These are phyloP conservation scores for Syzygium aqueum DNA, from an alignment of 345 rosid genomes.

Conservation along the genomic window DNA sequence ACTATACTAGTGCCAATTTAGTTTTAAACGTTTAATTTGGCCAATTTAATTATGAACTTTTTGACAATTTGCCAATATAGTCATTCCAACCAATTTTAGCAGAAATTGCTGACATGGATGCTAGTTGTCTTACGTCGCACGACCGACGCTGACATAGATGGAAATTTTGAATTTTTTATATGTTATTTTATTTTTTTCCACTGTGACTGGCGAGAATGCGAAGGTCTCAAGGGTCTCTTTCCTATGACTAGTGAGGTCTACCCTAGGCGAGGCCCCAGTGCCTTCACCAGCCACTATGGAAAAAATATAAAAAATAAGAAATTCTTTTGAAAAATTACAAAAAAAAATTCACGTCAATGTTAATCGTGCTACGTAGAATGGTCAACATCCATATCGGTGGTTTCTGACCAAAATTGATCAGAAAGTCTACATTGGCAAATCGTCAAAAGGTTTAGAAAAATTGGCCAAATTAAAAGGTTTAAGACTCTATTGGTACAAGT, in stretches of 20 bases:
- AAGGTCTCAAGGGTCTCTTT: too few species aligned
- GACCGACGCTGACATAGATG: fast-evolving
- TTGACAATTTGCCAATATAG: too few species aligned
- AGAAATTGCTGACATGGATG: fast-evolving
- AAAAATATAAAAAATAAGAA: neutral
- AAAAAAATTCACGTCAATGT: fast-evolving
- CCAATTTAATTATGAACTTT: too few species aligned
- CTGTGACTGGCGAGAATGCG: fast-evolving
- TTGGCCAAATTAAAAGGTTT: neutral
- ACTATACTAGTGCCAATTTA: too few species aligned
- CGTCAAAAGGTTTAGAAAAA: neutral
- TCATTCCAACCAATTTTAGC: neutral
- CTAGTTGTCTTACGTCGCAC: fast-evolving
- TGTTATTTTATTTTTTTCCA: neutral
- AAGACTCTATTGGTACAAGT: neutral
- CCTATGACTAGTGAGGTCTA: neutral
- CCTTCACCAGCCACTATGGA: fast-evolving
- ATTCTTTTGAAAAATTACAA: neutral
- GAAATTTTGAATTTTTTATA: neutral
- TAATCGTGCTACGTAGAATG: fast-evolving
- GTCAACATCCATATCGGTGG: fast-evolving
- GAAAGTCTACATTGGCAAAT: neutral
- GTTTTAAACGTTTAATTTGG: too few species aligned
- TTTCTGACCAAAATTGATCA: fast-evolving
- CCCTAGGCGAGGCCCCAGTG: neutral